Conservation (phyloP, 1,284 basidiomycete genomes). For the Fomes fomentarius region DNA sequence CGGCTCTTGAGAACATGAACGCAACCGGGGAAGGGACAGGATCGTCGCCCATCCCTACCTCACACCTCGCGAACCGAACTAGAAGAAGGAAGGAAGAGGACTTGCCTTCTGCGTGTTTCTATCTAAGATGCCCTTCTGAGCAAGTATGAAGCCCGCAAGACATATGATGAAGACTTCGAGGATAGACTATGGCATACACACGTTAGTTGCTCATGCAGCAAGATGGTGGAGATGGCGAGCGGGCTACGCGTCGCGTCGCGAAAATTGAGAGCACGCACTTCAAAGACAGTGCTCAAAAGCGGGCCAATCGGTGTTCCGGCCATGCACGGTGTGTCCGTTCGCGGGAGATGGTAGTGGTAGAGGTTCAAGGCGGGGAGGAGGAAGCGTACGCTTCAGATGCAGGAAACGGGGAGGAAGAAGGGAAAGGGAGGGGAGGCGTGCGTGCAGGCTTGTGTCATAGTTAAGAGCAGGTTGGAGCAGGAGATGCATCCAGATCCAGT, state of each 20-base stretch:
- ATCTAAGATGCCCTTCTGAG: conserved; percentile 81
- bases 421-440: conserved; percentile 2
- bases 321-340: neutral
- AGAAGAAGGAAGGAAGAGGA: conserved; percentile 8
- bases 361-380: neutral
- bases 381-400: neutral
- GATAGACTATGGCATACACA: conserved; percentile 66
- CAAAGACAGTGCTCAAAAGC: conserved; percentile 55
- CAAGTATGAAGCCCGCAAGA: conserved; percentile 84
- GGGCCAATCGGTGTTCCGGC: conserved; percentile 38
- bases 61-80: neutral
- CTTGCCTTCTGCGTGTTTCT: conserved; percentile 86
- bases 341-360: neutral
- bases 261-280: conserved; percentile 40
- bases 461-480: conserved; percentile 14
- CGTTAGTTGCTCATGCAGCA: conserved; percentile 4
- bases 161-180: conserved; percentile 89
- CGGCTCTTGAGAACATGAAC: neutral
- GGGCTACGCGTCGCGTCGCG: too few relatives aligned
- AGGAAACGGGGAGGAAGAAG: neutral
- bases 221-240: too few relatives aligned
- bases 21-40: neutral
- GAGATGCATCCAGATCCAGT: conserved; percentile 4
- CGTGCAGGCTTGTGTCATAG: conserved; percentile 21
- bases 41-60: neutral